Evolutionary conservation across 2,329 filamentous ascomycete species (phyloP).

Genomic region (Parastagonospora avenae): DNA sequence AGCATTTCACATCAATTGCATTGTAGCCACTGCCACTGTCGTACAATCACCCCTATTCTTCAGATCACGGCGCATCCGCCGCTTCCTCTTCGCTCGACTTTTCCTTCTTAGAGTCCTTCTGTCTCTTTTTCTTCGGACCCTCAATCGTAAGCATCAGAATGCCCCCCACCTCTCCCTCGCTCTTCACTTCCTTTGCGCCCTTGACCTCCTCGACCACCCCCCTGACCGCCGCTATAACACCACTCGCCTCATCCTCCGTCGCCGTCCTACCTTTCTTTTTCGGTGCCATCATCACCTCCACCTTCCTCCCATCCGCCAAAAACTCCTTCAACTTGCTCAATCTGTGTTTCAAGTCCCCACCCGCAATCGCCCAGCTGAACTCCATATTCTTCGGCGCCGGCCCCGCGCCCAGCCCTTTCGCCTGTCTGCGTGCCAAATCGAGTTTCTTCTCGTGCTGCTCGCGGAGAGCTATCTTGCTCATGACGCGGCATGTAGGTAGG

Average conservation of each 20-base stretch:
- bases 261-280: constrained; percentile 69
- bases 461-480: constrained; percentile 61
- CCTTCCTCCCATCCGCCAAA: constrained; percentile 72
- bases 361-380: constrained; percentile 84
- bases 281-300: constrained; percentile 73
- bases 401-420: constrained; percentile 34
- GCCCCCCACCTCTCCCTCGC: constrained; percentile 35
- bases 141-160: constrained; percentile 41
- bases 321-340: constrained; percentile 64
- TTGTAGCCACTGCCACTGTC: constrained; percentile 29
- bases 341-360: constrained; percentile 71
- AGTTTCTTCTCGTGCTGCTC: constrained; percentile 54
- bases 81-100: neutral
- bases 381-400: constrained; percentile 74
- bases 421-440: constrained; percentile 49
- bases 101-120: constrained; percentile 10
- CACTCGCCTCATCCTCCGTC: constrained; percentile 61
- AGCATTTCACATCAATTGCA: constrained; percentile 2
- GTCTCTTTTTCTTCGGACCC: constrained; percentile 28
- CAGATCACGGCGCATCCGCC: neutral
- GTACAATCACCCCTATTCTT: neutral
- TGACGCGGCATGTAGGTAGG: constrained; percentile 71
- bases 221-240: constrained; percentile 60
- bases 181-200: constrained; percentile 31
- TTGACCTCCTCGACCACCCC: constrained; percentile 49